Percentiles rank a stretch among this genome's conserved stretches.
These are phyloP conservation scores for Pseudomicrostroma phylloplanum DNA, from an alignment of 1,284 basidiomycete species.

Conservation along the genomic window DNA sequence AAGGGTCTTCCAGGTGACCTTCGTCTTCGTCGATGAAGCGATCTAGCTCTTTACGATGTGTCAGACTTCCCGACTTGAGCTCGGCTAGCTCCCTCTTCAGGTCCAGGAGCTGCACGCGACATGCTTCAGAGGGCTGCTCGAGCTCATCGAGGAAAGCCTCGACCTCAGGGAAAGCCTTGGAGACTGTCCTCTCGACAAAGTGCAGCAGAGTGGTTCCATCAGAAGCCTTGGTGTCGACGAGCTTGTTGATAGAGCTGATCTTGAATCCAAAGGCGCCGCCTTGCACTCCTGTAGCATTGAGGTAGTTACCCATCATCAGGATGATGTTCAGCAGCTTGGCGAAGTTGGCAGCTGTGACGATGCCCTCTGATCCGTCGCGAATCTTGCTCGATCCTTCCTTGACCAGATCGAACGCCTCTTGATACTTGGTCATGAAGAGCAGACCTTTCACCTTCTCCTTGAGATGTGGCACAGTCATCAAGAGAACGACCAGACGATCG, in stretches of 20 bases:
- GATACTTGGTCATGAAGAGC: slow-evolving; percentile 61
- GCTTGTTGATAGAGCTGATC: slow-evolving; percentile 94
- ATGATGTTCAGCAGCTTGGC: slow-evolving; percentile 55
- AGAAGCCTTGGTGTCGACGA: slow-evolving; percentile 90
- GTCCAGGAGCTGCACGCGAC: slow-evolving; percentile 58
- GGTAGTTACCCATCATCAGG: slow-evolving; percentile 90
- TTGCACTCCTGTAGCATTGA: slow-evolving; percentile 93
- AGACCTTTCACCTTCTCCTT: slow-evolving; percentile 84
- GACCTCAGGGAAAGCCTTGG: slow-evolving; percentile 80
- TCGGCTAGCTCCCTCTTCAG: slow-evolving; percentile 48
- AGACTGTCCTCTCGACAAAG: slow-evolving; percentile 83
- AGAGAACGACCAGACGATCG: slow-evolving; percentile 90
- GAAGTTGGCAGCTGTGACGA: slow-evolving; percentile 44
- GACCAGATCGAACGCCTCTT: slow-evolving; percentile 43
- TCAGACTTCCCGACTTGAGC: slow-evolving; percentile 44
- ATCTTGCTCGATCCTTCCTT: slow-evolving; percentile 31
- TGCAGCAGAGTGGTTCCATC: slow-evolving; percentile 84
- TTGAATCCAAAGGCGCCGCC: slow-evolving; percentile 97
- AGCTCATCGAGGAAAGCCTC: slow-evolving; percentile 84
- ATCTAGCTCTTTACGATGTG: slow-evolving; percentile 47
- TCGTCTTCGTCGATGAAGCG: slow-evolving; percentile 45
- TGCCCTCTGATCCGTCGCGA: slow-evolving; percentile 35
- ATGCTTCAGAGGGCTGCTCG: slow-evolving; percentile 80
- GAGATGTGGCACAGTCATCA: slow-evolving; percentile 92
- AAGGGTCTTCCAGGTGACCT: slow-evolving; percentile 43